Base-by-base conservation (phyloP, 495 filamentous ascomycete species). In the Entonaema liquescens region DNA sequence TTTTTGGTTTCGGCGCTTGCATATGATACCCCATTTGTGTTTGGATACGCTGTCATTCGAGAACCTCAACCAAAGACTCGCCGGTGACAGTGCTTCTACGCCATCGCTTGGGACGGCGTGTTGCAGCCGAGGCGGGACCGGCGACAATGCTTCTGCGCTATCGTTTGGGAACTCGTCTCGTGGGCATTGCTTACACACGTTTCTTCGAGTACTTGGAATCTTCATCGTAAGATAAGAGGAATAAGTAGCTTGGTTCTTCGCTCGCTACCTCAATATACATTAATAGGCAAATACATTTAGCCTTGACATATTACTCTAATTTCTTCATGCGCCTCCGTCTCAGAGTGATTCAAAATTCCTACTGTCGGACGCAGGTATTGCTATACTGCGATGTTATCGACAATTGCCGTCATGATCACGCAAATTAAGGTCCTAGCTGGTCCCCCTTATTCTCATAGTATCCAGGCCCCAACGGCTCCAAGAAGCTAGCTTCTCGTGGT, bases 21-120 rank as follows among this genome's bases (percentile, higher is more conserved):
- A 69, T 77, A 86, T 84, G 85, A 87, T 87, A 87, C 85, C 85
- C 85, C 84, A 87, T 84, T 65, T 77, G 80, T 82, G 80, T 84
- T 83, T 75, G 75, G 79, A 85, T 83, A 82, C 82, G 74, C 74
- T 75, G 78, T 79, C 78, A 72, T 67, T 71, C 78, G 78, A 77
- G 77, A 52, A 57, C 67, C 57, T 64, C 52, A 59, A 72, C 67
- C 69, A 59, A 74, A 65, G 71, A 77, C 78, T 82, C 81, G 83
- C 82, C 82, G 78, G 82, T 80, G 80, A 87, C 73, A 87, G 83
- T 87, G 85, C 85, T 81, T 36, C 72, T 85, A 81, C 85, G 83
- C 85, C 83, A 87, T 87, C 79, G 83, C 80, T 69, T 86, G 83
- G 83, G 85, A 86, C 81, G 82, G 84, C 79, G 79, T 82, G 79